Evolutionary conservation across 495 filamentous ascomycete species (phyloP), one percentile per base, ranked within the genome.

Genomic region (Trypethelium eluteriae): DNA sequence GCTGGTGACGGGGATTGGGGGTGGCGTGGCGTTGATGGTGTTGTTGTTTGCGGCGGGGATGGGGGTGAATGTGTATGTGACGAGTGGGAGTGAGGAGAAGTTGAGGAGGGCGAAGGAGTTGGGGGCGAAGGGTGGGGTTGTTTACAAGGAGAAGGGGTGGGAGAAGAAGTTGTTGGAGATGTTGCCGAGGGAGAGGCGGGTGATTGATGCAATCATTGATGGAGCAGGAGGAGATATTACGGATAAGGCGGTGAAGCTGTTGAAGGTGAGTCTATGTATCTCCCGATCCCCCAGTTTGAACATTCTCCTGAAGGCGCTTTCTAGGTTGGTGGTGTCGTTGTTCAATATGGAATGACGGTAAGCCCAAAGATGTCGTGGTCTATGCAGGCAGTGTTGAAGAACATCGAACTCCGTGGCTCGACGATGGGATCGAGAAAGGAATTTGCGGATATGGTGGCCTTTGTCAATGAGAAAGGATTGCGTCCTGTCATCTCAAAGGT

Each of bases 391-490:
- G 76, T 78, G 12, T 68, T 79, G 44, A 75, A 75, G 68, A 79
- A 79, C 67, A 75, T 79, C 62, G 77, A 79, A 44, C 59, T 79
- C 2, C 70, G 70, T 7, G 76, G 76, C 57, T 75, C 73, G 25
- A 79, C 77, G n/a, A 79, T 79, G 77, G 77, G 77, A 25, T 78
- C 76, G n/a, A 50, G 77, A 56, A 78, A 77, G 65, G 77, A 79
- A 62, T 79, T 79, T 64, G 72, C 75, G 9, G 76, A 78, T 36
- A 79, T 79, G 77, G 72, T 79, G 3, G 64, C 70, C 49, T 79
- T 79, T 64, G 75, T 78, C 14, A 66, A 65, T 32, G 46, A 70
- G 44, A 75, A 76, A 63, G 68, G 76, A 16, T 49, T 79, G 53
- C 70, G 68, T 64, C 77, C 77, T n/a, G 69, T 78, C 14, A 70